phyloP scores from a whole-genome alignment of 441 rosid genomes.

The Populus tomentosa region DNA sequence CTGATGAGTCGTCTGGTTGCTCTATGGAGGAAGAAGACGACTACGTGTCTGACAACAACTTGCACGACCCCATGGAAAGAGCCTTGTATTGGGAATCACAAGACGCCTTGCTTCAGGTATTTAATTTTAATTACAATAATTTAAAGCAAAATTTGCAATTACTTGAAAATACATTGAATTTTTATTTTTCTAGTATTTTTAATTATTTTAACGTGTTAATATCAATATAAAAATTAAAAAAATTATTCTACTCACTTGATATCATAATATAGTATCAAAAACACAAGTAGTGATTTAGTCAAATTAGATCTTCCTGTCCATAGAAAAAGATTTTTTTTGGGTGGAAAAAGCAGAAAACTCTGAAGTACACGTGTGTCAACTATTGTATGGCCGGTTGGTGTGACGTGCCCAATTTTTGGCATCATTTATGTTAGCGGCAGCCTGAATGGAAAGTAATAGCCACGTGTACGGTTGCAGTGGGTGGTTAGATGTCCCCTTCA shows the following conservation, averaged over 20 bases:
- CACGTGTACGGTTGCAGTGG: not conserved
- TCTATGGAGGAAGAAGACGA: slow-evolving; percentile 2
- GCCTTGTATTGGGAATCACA: slow-evolving; percentile 42
- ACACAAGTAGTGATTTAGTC: too few species aligned
- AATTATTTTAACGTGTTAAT: too few species aligned
- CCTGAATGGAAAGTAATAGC: not conserved
- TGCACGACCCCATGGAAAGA: slow-evolving; percentile 14
- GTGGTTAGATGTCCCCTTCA: not conserved
- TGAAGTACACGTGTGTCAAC: not conserved
- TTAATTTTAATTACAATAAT: not conserved
- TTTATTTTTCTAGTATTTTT: too few species aligned
- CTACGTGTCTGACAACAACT: slow-evolving; percentile 2
- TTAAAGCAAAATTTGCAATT: not conserved
- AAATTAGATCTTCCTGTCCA: not conserved
- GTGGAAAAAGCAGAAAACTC: not conserved
- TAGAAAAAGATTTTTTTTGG: not conserved
- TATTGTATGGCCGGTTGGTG: not conserved
- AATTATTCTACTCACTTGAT: too few species aligned
- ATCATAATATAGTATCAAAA: too few species aligned
- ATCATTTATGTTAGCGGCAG: not conserved
- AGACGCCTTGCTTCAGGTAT: slow-evolving; percentile 45
- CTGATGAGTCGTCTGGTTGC: not conserved
- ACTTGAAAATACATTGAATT: too few species aligned
- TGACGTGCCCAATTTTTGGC: not conserved
- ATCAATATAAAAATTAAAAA: too few species aligned